A percentile compares a stretch with the other conserved stretches of the same genome.
These are phyloP conservation scores for Cryoendolithus antarcticus DNA, from an alignment of 2,329 filamentous ascomycete species.

Conservation along the genomic window DNA sequence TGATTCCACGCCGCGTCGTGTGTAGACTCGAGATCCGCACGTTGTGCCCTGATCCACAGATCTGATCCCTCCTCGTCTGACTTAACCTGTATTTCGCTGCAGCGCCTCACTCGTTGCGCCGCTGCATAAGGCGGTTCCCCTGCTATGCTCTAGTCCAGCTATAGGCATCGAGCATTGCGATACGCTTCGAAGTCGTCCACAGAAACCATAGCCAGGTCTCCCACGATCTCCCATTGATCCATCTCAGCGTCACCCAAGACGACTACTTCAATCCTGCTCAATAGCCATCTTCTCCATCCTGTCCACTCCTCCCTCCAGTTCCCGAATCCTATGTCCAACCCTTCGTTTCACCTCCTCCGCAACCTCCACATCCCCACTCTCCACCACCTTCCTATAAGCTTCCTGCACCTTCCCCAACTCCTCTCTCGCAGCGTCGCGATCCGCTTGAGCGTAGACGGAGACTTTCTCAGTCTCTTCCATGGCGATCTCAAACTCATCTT, in stretches of 20 bases:
- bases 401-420: constrained; percentile 38
- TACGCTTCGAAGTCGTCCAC: too few relatives aligned
- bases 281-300: constrained; percentile 39
- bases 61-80: too few relatives aligned
- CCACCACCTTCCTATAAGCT: constrained; percentile 33
- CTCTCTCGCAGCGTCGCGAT: constrained; percentile 40
- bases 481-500: constrained; percentile 38
- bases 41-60: too few relatives aligned
- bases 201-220: too few relatives aligned
- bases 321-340: constrained; percentile 39
- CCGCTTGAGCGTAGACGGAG: constrained; percentile 43
- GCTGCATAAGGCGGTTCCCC: too few relatives aligned
- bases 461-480: constrained; percentile 41
- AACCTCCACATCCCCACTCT: constrained; percentile 28
- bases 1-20: too few relatives aligned
- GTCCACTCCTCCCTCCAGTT: constrained; percentile 40
- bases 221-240: too few relatives aligned
- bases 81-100: too few relatives aligned
- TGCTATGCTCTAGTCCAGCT: too few relatives aligned
- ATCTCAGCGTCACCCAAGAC: background rate
- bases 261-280: constrained; percentile 30
- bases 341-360: constrained; percentile 39
- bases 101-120: too few relatives aligned
- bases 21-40: too few relatives aligned
- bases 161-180: too few relatives aligned